phyloP scores from a whole-genome alignment of 192 early-diverging fungal species.

The Podila verticillata region DNA sequence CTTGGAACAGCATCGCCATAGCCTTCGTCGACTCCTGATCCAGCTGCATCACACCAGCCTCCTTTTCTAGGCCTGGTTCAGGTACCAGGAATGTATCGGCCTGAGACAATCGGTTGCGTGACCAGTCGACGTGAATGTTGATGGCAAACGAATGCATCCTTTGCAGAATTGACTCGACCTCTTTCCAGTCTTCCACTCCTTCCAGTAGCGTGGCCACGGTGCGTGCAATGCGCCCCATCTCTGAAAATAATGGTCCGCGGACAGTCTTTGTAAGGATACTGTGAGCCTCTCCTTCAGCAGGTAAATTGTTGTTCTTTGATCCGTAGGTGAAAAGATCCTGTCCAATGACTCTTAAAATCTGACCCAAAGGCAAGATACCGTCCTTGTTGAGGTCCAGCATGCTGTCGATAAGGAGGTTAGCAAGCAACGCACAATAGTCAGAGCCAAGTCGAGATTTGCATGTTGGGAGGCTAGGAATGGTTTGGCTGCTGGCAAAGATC shows the following conservation, averaged over 20 bases:
- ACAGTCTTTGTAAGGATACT: conserved; percentile 20
- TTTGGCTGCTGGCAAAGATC: conserved; percentile 39
- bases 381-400: conserved; percentile 31
- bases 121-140: conserved; percentile 45
- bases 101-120: conserved; percentile 25
- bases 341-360: conserved; percentile 29
- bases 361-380: conserved; percentile 29
- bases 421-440: conserved; percentile 14
- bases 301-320: not conserved
- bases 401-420: conserved; percentile 21
- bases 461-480: conserved; percentile 31
- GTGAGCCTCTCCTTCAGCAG: conserved; percentile 5
- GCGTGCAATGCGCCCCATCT: conserved; percentile 44
- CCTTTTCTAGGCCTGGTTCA: not conserved
- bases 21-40: conserved; percentile 35
- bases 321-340: conserved; percentile 14
- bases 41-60: not conserved
- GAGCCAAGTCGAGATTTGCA: conserved; percentile 26
- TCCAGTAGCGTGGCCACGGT: conserved; percentile 34
- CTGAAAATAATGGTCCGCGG: conserved; percentile 36
- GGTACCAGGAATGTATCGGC: conserved; percentile 25
- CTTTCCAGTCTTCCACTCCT: conserved; percentile 13
- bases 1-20: conserved; percentile 47
- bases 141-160: conserved; percentile 37
- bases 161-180: conserved; percentile 13